Conservation (phyloP, 441 rosid species). For the Lepidium campestre region DNA sequence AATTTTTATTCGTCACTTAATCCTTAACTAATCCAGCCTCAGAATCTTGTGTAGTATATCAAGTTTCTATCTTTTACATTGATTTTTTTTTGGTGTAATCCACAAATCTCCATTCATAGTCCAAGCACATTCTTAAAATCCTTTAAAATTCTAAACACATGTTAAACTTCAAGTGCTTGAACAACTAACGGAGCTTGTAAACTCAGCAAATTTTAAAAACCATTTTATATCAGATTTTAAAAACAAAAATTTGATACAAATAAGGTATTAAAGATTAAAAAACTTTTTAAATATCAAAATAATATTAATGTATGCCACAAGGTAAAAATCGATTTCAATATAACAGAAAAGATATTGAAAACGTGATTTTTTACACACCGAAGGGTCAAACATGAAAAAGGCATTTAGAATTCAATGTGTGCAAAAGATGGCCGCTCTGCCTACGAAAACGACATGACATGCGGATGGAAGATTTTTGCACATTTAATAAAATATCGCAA, state of each 20-base stretch:
- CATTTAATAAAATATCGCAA: background rate
- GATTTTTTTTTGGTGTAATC: no score
- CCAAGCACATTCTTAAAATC: no score
- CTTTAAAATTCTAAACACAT: no score
- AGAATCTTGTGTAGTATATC: background rate
- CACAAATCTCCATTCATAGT: no score
- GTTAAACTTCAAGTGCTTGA: no score
- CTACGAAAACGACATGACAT: conserved; percentile 25
- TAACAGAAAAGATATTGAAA: conserved; percentile 8
- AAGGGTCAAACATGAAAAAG: conserved; percentile 14
- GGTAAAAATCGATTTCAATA: conserved; percentile 17
- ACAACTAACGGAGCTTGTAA: no score
- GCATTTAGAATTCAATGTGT: conserved; percentile 13
- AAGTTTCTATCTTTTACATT: no score
- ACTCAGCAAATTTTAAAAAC: no score
- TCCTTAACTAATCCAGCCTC: background rate
- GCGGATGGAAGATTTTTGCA: conserved; percentile 39
- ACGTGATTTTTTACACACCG: background rate
- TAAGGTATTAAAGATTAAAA: background rate
- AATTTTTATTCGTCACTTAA: background rate
- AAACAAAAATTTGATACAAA: background rate
- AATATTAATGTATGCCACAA: conserved; percentile 19
- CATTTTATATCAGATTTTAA: background rate
- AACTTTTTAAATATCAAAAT: background rate
- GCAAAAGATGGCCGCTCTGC: conserved; percentile 37